Percentiles rank a stretch among this genome's conserved stretches.
phyloP scores from a whole-genome alignment of 139 green algal genomes.

The Chlamydomonas sp. region DNA sequence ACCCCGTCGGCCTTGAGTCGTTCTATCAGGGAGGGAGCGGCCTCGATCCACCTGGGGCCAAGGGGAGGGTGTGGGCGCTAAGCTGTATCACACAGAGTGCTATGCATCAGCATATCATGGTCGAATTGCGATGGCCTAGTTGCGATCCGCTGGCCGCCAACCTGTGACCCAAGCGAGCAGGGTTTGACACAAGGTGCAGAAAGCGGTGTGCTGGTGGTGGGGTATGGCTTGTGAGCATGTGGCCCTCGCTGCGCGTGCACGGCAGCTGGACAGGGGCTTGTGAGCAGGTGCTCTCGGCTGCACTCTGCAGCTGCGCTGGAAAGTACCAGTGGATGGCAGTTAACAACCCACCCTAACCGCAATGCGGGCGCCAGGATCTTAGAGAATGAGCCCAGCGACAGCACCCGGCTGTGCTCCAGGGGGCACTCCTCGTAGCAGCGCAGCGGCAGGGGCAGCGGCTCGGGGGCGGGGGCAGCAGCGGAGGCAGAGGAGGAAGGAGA shows the following conservation, averaged over 20 bases:
- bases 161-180: too few relatives aligned
- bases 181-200: too few relatives aligned
- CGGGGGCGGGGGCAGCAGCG: too few relatives aligned
- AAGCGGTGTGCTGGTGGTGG: too few relatives aligned
- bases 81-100: not conserved
- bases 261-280: too few relatives aligned
- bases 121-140: too few relatives aligned
- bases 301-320: not conserved
- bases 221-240: too few relatives aligned
- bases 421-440: slow-evolving; percentile 21
- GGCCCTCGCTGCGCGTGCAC: too few relatives aligned
- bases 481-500: not conserved
- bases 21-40: not conserved
- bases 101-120: not conserved
- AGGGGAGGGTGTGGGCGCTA: not conserved
- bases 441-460: slow-evolving; percentile 28
- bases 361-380: slow-evolving; percentile 58
- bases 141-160: too few relatives aligned
- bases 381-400: slow-evolving; percentile 51
- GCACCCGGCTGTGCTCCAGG: slow-evolving; percentile 17
- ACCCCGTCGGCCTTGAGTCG: slow-evolving; percentile 28
- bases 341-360: slow-evolving; percentile 43
- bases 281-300: not conserved
- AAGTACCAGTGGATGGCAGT: not conserved
- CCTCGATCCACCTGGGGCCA: slow-evolving; percentile 41